phyloP scores from a whole-genome alignment of 192 early-diverging fungal species.

The Geosiphon pyriformis region DNA sequence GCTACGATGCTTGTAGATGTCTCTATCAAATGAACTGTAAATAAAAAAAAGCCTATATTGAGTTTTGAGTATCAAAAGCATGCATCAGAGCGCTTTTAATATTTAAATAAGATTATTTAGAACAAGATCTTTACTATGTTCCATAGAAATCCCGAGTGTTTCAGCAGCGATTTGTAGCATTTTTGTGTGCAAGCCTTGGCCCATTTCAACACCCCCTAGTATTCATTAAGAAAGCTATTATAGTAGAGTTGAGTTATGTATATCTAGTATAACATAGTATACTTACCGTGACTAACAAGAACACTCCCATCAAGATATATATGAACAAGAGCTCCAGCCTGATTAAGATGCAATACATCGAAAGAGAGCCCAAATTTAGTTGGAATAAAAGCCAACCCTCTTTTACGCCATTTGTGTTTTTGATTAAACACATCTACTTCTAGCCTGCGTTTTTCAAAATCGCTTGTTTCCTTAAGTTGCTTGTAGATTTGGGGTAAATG shows the following conservation, averaged over 20 bases:
- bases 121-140: slow-evolving; percentile 34
- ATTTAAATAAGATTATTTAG: too few species aligned
- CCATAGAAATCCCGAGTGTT: slow-evolving; percentile 68
- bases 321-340: slow-evolving; percentile 79
- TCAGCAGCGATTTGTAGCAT: slow-evolving; percentile 83
- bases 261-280: not conserved
- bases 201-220: slow-evolving; percentile 76
- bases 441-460: slow-evolving; percentile 47
- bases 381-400: slow-evolving; percentile 71
- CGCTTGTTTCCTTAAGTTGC: slow-evolving; percentile 52
- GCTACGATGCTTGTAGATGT: slow-evolving; percentile 73
- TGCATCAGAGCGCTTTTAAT: not conserved
- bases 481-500: slow-evolving; percentile 64
- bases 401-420: slow-evolving; percentile 68
- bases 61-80: not conserved
- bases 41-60: not conserved
- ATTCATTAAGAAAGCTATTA: not conserved
- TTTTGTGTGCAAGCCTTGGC: slow-evolving; percentile 88
- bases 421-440: slow-evolving; percentile 66
- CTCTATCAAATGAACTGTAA: slow-evolving; percentile 33
- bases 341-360: slow-evolving; percentile 70
- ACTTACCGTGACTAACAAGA: slow-evolving; percentile 64
- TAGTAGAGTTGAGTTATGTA: not conserved
- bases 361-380: slow-evolving; percentile 84
- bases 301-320: slow-evolving; percentile 83